Conservation (phyloP, 2,329 filamentous ascomycete genomes). For the Proliferodiscus dingleyae region DNA sequence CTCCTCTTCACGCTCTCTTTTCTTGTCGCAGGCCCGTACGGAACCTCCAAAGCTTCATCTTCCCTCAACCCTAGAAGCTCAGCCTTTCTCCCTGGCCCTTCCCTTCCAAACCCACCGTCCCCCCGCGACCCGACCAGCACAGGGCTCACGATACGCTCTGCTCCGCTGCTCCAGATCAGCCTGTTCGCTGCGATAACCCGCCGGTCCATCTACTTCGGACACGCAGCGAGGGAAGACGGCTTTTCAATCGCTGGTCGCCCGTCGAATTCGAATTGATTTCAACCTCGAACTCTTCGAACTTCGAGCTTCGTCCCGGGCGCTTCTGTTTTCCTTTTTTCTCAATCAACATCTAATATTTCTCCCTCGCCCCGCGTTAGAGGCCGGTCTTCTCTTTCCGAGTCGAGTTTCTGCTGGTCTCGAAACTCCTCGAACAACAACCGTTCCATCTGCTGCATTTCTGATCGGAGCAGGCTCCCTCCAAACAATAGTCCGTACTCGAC, state of each 20-base stretch:
- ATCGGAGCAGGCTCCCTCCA: slow-evolving; percentile 31
- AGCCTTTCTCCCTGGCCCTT: background rate
- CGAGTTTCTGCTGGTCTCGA: slow-evolving; percentile 33
- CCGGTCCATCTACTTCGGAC: background rate
- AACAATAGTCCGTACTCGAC: slow-evolving; percentile 12
- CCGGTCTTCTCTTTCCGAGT: slow-evolving; percentile 24
- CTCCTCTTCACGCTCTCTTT: slow-evolving; percentile 28
- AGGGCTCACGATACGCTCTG: too few relatives aligned
- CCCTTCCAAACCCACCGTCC: too few relatives aligned
- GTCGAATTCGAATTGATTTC: slow-evolving; percentile 4
- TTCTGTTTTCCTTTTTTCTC: slow-evolving; percentile 10
- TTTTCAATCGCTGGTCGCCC: slow-evolving; percentile 9
- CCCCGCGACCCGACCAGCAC: too few relatives aligned
- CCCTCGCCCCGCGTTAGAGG: slow-evolving; percentile 12
- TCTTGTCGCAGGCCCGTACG: slow-evolving; percentile 32
- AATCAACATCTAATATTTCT: slow-evolving; percentile 22
- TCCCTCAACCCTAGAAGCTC: slow-evolving; percentile 18
- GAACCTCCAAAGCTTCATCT: slow-evolving; percentile 29
- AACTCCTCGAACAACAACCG: slow-evolving; percentile 32
- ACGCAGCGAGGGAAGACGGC: slow-evolving; percentile 4
- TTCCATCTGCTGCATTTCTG: slow-evolving; percentile 30
- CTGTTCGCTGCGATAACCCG: slow-evolving; percentile 1
- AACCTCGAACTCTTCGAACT: too few relatives aligned
- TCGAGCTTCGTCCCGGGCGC: slow-evolving; percentile 8
- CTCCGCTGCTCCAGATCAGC: slow-evolving; percentile 7